Evolutionary conservation across 352 stramenopile genomes (phyloP), one percentile per base, ranked within the genome.

Genomic region (Phytophthora hybrid): DNA sequence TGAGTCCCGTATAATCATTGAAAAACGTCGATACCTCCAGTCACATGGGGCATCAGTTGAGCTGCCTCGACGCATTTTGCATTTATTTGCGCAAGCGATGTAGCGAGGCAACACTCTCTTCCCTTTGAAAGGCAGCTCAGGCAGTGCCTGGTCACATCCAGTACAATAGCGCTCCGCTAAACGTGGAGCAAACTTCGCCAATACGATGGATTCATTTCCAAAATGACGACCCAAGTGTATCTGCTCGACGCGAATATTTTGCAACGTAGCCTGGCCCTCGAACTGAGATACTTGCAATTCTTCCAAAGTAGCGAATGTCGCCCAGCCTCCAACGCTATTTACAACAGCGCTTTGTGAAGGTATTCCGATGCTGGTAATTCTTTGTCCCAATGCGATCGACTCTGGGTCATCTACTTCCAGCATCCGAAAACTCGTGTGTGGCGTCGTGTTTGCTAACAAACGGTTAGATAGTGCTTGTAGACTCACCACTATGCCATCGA

Each of bases 361-460:
- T 31, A 39, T 47, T 10, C 19, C 59, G n/a, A 8, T 32, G 44
- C 44, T 16, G 52, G 23, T 54, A 16, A 79, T 21, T 58, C 51
- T 71, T 11, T 69, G 67, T 41, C 74, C 66, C n/a, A 86, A 37
- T 52, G 73, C 63, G 29, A 79, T 64, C 0, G 69, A 71, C 26
- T 83, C 68, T 37, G 56, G 29, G 46, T 82, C 71, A 11, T 67
- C 31, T 31, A 39, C 41, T 13, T 82, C 67, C 11, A 85, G 53
- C 18, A 85, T 69, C 6, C 57, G 51, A 57, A 91, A 87, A 39
- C 69, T 74, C 34, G 84, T 89, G 23, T 88, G 75, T 8, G 82
- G 78, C 19, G 84, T 93, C 18, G 84, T 89, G 59, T 89, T 88
- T 39, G 80, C 86, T 8, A 91, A 41, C 58, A 93, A 67, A n/a